A percentile compares a stretch with the other conserved stretches of the same genome.
Conservation (phyloP, 805 yeast species). For the Cyberlindnera bimundalis region DNA sequence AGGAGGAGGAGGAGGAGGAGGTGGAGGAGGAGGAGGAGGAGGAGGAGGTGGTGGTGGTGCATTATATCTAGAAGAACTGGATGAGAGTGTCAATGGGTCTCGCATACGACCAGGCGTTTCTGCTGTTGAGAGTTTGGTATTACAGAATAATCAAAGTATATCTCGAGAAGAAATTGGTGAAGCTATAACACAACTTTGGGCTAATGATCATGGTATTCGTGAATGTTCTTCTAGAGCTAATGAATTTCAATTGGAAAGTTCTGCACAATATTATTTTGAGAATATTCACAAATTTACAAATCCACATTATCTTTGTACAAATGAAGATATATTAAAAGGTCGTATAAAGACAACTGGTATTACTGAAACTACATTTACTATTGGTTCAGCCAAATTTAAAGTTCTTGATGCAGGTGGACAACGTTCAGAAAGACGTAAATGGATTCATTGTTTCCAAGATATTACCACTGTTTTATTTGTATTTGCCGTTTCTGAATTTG, state of each 20-base stretch:
- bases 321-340: constrained; percentile 84
- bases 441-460: constrained; percentile 94
- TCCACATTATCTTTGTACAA: constrained; percentile 63
- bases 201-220: constrained; percentile 60
- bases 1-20: too few relatives aligned
- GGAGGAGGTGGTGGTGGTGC: constrained; percentile 74
- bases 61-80: constrained; percentile 19
- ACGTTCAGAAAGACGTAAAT: constrained; percentile 82
- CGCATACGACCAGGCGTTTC: constrained; percentile 25
- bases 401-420: constrained; percentile 98
- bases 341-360: constrained; percentile 95
- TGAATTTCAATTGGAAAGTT: constrained; percentile 81
- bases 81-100: constrained; percentile 19
- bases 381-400: constrained; percentile 62
- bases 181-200: constrained; percentile 72
- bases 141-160: constrained; percentile 14
- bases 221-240: constrained; percentile 58
- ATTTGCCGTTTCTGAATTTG: constrained; percentile 87
- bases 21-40: too few relatives aligned
- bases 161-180: constrained; percentile 58
- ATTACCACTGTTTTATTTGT: constrained; percentile 87
- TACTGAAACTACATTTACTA: constrained; percentile 75
- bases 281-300: constrained; percentile 63
- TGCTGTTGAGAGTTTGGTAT: constrained; percentile 17
- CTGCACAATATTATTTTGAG: constrained; percentile 78